Percentiles rank a stretch among this genome's conserved stretches.
phyloP scores from a whole-genome alignment of 2,329 filamentous ascomycete species.

The Fusarium staphyleae region DNA sequence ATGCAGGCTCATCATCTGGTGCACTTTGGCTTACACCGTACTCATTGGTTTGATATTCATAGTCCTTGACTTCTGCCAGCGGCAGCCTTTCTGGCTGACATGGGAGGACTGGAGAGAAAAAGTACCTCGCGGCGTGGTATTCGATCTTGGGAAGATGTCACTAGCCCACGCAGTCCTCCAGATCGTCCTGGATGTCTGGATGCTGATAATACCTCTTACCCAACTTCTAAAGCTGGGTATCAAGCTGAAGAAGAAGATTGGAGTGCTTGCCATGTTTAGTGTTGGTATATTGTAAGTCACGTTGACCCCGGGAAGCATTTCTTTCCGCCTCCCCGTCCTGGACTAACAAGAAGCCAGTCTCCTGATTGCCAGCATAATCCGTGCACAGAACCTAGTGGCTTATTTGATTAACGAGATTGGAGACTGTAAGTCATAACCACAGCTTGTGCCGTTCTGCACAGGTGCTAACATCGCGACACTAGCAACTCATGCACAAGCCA shows the following conservation, averaged over 20 bases:
- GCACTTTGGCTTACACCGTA: not conserved
- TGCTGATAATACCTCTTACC: constrained; percentile 16
- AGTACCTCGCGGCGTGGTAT: not conserved
- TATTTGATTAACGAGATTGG: rapidly evolving
- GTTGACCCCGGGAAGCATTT: rapidly evolving
- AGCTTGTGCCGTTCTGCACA: too few relatives aligned
- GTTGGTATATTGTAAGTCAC: constrained; percentile 23
- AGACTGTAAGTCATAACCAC: not conserved
- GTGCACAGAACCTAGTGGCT: constrained; percentile 1
- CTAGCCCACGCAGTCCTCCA: constrained; percentile 8
- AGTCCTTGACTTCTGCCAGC: constrained; percentile 5
- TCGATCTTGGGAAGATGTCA: not conserved
- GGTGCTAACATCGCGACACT: too few relatives aligned
- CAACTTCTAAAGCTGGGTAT: constrained; percentile 17
- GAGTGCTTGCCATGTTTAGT: constrained; percentile 24
- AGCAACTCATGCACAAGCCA: not conserved
- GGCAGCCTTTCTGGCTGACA: not conserved
- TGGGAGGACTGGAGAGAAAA: constrained; percentile 21
- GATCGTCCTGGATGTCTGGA: constrained; percentile 16
- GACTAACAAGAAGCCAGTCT: constrained; percentile 3
- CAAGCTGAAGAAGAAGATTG: constrained; percentile 18
- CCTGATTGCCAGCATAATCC: constrained; percentile 11
- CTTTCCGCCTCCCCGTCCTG: not conserved
- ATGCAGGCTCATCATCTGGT: constrained; percentile 9
- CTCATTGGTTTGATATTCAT: not conserved